phyloP scores from a whole-genome alignment of 2,329 filamentous ascomycete species.

The Penicillium sp. region DNA sequence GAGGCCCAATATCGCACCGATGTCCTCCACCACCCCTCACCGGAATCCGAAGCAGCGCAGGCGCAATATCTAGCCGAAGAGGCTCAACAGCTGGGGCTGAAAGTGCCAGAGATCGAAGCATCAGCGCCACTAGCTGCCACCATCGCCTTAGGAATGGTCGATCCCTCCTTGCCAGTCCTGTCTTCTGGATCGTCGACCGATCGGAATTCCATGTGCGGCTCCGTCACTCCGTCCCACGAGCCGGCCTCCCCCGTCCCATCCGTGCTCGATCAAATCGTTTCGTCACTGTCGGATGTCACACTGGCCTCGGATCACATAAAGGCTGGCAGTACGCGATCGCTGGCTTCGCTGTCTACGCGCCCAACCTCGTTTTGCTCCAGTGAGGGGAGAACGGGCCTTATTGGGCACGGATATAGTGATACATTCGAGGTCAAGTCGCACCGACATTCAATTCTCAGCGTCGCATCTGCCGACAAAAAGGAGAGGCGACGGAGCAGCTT shows the following conservation, averaged over 20 bases:
- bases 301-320: constrained; percentile 30
- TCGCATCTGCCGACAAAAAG: constrained; percentile 29
- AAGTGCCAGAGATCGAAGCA: constrained; percentile 32
- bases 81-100: constrained; percentile 39
- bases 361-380: constrained; percentile 41
- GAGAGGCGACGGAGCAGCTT: constrained; percentile 33
- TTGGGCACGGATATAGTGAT: constrained; percentile 17
- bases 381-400: constrained; percentile 28
- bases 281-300: constrained; percentile 34
- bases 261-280: constrained; percentile 31
- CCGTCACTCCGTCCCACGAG: constrained; percentile 25
- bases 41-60: constrained; percentile 37
- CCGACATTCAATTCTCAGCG: constrained; percentile 30
- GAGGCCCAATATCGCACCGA: constrained; percentile 38
- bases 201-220: constrained; percentile 30
- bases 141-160: constrained; percentile 35
- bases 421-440: constrained; percentile 14
- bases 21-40: constrained; percentile 36
- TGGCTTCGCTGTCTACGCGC: constrained; percentile 40
- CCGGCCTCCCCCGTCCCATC: constrained; percentile 13
- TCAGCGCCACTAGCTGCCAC: constrained; percentile 38
- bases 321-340: constrained; percentile 37
- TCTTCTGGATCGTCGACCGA: constrained; percentile 35
- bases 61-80: constrained; percentile 40
- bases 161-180: constrained; percentile 34